Evolutionary conservation across 257 asterid genomes (phyloP), one percentile per base, ranked within the genome.

Genomic region (Nicotiana knightiana): DNA sequence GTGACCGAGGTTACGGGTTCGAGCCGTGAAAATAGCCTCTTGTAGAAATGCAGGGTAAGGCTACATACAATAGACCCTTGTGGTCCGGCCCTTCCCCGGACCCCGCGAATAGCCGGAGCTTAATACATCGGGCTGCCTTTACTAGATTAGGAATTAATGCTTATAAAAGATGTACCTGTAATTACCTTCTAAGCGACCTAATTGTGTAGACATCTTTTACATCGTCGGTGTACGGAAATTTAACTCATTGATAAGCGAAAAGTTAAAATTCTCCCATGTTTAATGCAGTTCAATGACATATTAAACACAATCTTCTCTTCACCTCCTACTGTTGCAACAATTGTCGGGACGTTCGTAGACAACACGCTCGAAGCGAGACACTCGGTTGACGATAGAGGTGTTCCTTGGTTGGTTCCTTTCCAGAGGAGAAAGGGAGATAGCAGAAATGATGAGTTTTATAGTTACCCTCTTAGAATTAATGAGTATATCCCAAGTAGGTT

Each of bases 401-500:
- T 96, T 53, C 97, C 98, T 0, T 96, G 99, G 99, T 75, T 93
- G 53, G 79, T 84, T 17, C 97, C 96, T 0, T 96, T 96, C 88
- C 96, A 94, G 64, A 89, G 81, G 30, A 84, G 92, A 83, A 90
- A 92, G 57, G 98, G 99, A 57, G 99, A 96, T 76, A 81, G 92
- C 85, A 89, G 98, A 82, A 96, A 92, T 61, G 97, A 93, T 24
- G 99, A 96, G 85, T 96, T 94, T 59, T 96, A 96, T 88, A 92
- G 88, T 84, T 96, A 89, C 59, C 99, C 99, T 79, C 87, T 92
- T 4, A 89, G 97, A 78, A 88, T 94, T 26, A 88, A 81, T 12
- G 97, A 92, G 87, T 92, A 90, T 62, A 93, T 94, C 58, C 98
- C 97, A 0, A 81, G 97, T 13, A 89, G 99, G 67, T 94, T 93